A percentile compares a stretch with the other conserved stretches of the same genome.
These are phyloP conservation scores for Triadica sebifera DNA, from an alignment of 345 rosid genomes.

Conservation along the genomic window DNA sequence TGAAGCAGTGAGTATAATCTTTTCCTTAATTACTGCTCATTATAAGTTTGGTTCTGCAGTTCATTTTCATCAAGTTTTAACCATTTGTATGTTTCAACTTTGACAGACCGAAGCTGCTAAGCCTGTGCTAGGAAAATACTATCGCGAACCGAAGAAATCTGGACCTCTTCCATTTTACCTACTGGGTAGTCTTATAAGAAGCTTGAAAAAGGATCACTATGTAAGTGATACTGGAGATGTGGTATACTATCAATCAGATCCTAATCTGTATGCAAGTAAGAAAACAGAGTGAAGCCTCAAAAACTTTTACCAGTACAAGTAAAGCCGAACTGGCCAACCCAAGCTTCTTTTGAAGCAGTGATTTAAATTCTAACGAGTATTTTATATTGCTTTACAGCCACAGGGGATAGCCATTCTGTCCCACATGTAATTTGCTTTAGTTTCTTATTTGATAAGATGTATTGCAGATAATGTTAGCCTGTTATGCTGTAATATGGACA, in stretches of 20 bases:
- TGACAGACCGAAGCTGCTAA: conserved; percentile 70
- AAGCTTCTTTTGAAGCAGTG: neutral
- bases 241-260: conserved; percentile 70
- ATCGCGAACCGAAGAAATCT: conserved; percentile 70
- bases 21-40: neutral
- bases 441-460: neutral
- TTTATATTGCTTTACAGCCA: neutral
- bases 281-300: conserved; percentile 13
- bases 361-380: neutral
- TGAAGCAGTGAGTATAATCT: conserved; percentile 59
- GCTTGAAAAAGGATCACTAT: conserved; percentile 65
- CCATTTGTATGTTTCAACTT: neutral
- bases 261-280: conserved; percentile 9
- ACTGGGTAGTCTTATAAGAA: conserved; percentile 46
- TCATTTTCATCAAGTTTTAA: neutral
- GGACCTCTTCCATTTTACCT: conserved; percentile 70
- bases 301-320: neutral
- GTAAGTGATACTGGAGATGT: conserved; percentile 75
- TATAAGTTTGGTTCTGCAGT: neutral
- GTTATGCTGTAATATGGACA: neutral
- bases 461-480: conserved; percentile 2
- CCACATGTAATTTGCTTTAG: neutral
- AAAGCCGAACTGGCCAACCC: neutral
- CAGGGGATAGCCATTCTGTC: neutral
- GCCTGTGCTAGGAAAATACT: conserved; percentile 73